These are phyloP conservation scores for Morella rubra DNA, from an alignment of 306 rosid genomes.

Conservation along the genomic window DNA sequence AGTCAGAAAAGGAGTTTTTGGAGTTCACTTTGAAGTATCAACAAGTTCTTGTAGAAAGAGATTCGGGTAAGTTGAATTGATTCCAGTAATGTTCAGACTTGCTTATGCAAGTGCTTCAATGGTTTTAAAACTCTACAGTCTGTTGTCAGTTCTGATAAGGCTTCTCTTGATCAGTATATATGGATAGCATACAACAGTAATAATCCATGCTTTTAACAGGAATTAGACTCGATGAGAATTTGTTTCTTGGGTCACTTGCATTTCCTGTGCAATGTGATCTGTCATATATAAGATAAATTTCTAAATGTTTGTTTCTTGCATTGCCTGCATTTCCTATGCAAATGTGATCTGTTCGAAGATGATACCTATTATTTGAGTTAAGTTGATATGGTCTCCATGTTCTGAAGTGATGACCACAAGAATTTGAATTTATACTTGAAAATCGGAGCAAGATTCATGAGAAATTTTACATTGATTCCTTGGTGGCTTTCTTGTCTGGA, in stretches of 20 bases:
- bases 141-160: not conserved
- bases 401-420: not conserved
- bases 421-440: not conserved
- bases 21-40: conserved; percentile 89
- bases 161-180: not conserved
- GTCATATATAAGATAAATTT: not conserved
- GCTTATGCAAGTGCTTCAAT: not conserved
- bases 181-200: not conserved
- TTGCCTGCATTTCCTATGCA: no score
- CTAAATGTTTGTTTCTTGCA: no score
- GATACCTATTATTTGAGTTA: not conserved
- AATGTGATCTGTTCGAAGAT: not conserved
- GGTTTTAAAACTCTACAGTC: not conserved
- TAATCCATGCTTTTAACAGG: not conserved
- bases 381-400: not conserved
- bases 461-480: not conserved
- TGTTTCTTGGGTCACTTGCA: not conserved
- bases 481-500: no score
- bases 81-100: conserved; percentile 22
- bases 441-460: not conserved
- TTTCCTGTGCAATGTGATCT: not conserved
- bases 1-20: conserved; percentile 86
- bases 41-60: conserved; percentile 87
- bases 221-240: not conserved
- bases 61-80: conserved; percentile 59